Evolutionary conservation across 495 filamentous ascomycete species (phyloP).

Genomic region (Hypoxylon rickii): DNA sequence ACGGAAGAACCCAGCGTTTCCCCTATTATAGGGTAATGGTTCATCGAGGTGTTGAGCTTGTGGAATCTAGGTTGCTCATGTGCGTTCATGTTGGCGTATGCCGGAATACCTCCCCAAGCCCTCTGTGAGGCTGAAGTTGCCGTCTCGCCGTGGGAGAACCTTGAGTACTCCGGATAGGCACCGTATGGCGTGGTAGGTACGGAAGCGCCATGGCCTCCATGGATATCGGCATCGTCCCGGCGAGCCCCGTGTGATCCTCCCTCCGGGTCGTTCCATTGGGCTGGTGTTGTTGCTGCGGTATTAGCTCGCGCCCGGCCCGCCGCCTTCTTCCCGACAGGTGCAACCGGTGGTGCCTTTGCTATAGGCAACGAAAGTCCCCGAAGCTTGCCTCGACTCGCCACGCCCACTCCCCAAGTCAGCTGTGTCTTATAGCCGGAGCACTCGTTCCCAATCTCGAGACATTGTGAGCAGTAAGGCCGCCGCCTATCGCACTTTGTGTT

Average conservation of each 20-base stretch:
- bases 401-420: conserved; percentile 96
- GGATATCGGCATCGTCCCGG: conserved; percentile 41
- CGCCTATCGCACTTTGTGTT: conserved; percentile 86
- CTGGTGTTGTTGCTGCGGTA: conserved; percentile 40
- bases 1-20: conserved; percentile 54
- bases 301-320: conserved; percentile 44
- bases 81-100: conserved; percentile 32
- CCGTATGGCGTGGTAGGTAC: conserved; percentile 43
- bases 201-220: conserved; percentile 24
- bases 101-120: conserved; percentile 31
- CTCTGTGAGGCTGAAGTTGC: conserved; percentile 37
- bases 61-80: conserved; percentile 35
- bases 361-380: conserved; percentile 86
- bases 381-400: conserved; percentile 94
- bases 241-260: conserved; percentile 35
- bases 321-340: conserved; percentile 50
- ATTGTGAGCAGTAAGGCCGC: conserved; percentile 93
- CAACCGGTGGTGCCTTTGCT: conserved; percentile 67
- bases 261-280: conserved; percentile 46
- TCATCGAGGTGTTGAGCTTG: conserved; percentile 34
- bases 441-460: conserved; percentile 86
- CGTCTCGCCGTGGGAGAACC: conserved; percentile 42
- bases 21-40: conserved; percentile 39
- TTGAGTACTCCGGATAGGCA: conserved; percentile 40
- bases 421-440: conserved; percentile 98